A percentile compares a stretch with the other conserved stretches of the same genome.
phyloP scores from a whole-genome alignment of 2,329 filamentous ascomycete genomes.

The Immersiporthe knoxdaviesiana region DNA sequence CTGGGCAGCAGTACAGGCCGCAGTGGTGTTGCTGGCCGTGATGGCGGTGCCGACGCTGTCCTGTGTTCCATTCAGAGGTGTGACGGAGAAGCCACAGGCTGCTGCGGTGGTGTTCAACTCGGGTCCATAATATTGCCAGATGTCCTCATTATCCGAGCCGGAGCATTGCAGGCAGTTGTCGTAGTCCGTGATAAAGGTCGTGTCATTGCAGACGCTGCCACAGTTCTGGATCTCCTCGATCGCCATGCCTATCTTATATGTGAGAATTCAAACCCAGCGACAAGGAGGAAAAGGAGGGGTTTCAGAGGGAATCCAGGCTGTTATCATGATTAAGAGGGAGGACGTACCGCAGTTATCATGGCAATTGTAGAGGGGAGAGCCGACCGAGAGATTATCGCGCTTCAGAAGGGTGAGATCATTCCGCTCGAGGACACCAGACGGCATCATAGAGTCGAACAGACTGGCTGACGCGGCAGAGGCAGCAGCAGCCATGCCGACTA shows the following conservation, averaged over 20 bases:
- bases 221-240: conserved; percentile 39
- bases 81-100: conserved; percentile 36
- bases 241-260: conserved; percentile 37
- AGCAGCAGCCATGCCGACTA: conserved; percentile 16
- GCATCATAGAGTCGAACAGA: not conserved
- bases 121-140: conserved; percentile 47
- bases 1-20: conserved; percentile 22
- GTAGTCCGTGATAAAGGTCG: conserved; percentile 45
- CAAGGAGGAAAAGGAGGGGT: not conserved
- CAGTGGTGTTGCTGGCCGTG: conserved; percentile 18
- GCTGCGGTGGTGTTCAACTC: conserved; percentile 38
- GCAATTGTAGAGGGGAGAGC: conserved; percentile 46
- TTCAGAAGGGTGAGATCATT: conserved; percentile 21
- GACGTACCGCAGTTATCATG: conserved; percentile 49
- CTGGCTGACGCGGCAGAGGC: conserved; percentile 14
- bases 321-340: not conserved
- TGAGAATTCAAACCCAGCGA: conserved; percentile 3
- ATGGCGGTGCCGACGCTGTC: conserved; percentile 31
- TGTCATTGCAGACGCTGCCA: conserved; percentile 40
- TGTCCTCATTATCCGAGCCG: conserved; percentile 44
- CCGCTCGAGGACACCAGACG: not conserved
- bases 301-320: not conserved
- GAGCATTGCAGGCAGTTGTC: conserved; percentile 45
- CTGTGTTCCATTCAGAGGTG: conserved; percentile 31
- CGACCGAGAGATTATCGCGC: conserved; percentile 41